phyloP scores from a whole-genome alignment of 306 rosid species.

The Urtica urens region DNA sequence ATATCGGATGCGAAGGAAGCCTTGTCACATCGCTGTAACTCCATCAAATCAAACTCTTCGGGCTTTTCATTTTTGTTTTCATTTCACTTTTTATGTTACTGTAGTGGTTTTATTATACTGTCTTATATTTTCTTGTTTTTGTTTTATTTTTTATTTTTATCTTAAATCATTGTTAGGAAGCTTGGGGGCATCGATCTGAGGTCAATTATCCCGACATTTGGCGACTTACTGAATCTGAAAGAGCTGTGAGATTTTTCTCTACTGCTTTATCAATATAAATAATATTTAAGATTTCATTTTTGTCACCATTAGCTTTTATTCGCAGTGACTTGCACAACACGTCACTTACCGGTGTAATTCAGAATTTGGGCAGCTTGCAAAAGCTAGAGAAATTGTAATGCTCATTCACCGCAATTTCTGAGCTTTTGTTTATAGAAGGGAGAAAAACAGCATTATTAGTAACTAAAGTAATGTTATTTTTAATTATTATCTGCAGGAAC shows the following conservation, averaged over 20 bases:
- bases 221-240: slow-evolving; percentile 84
- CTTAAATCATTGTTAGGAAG: slow-evolving; percentile 46
- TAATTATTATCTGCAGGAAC: no score
- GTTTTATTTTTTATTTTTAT: background rate
- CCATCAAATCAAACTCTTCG: background rate
- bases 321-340: slow-evolving; percentile 87
- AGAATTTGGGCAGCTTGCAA: slow-evolving; percentile 69
- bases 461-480: slow-evolving; percentile 17
- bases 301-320: slow-evolving; percentile 5
- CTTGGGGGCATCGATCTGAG: slow-evolving; percentile 63
- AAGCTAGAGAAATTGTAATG: slow-evolving; percentile 69
- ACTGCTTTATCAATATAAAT: slow-evolving; percentile 2
- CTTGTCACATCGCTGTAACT: slow-evolving; percentile 65
- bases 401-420: slow-evolving; percentile 9
- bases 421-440: background rate
- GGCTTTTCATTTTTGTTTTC: slow-evolving; percentile 3
- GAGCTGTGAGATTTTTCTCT: slow-evolving; percentile 63
- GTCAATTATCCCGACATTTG: slow-evolving; percentile 71
- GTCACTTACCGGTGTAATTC: slow-evolving; percentile 62
- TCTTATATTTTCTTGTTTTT: background rate
- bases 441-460: slow-evolving; percentile 3
- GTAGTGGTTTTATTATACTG: no score
- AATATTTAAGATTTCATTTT: background rate
- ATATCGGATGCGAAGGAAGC: slow-evolving; percentile 70
- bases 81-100: no score